Evolutionary conservation across 345 rosid genomes (phyloP).

Genomic region (Eutrema japonicum): DNA sequence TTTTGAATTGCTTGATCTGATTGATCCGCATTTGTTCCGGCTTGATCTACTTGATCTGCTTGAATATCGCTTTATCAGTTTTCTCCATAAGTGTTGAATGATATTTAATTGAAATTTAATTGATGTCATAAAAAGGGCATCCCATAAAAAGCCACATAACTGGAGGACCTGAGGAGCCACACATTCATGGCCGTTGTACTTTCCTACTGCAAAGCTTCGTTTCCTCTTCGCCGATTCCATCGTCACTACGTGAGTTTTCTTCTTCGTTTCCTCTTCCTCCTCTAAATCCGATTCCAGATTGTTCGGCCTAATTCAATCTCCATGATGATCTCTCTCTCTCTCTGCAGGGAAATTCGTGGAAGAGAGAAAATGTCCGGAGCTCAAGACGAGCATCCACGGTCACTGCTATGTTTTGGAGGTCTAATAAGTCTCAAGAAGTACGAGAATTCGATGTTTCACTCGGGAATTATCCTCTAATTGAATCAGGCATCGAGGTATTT

Average conservation of each 20-base stretch:
- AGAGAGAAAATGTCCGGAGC: slow-evolving; percentile 34
- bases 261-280: background rate
- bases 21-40: no score
- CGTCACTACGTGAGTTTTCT: slow-evolving; percentile 44
- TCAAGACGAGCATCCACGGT: slow-evolving; percentile 43
- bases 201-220: slow-evolving; percentile 59
- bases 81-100: no score
- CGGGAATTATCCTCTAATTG: slow-evolving; percentile 57
- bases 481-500: slow-evolving; percentile 60
- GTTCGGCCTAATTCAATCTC: background rate
- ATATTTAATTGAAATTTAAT: background rate
- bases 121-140: background rate
- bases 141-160: slow-evolving; percentile 1
- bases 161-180: slow-evolving; percentile 5
- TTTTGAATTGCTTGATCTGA: no score
- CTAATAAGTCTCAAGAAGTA: slow-evolving; percentile 58
- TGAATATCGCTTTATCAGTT: no score
- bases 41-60: no score
- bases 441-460: slow-evolving; percentile 55
- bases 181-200: slow-evolving; percentile 53
- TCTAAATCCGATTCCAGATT: slow-evolving; percentile 7
- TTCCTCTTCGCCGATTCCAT: slow-evolving; percentile 50
- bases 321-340: background rate
- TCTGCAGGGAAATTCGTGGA: slow-evolving; percentile 52
- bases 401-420: slow-evolving; percentile 76